A percentile compares a stretch with the other conserved stretches of the same genome.
Conservation (phyloP, 1,284 basidiomycete genomes). For the Ustilago nuda region DNA sequence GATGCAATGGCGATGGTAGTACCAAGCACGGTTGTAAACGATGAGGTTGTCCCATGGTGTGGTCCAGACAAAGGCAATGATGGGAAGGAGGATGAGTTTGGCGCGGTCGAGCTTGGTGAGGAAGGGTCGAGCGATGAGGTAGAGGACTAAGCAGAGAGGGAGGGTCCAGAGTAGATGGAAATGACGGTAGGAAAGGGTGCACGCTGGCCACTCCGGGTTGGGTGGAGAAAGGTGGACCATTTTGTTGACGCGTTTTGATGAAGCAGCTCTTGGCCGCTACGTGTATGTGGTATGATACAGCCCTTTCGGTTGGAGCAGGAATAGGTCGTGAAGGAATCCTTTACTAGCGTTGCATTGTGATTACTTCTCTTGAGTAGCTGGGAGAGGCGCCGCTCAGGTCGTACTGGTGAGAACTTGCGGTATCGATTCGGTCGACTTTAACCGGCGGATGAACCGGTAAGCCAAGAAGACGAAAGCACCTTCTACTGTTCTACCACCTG, state of each 20-base stretch:
- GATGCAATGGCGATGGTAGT: slow-evolving; percentile 59
- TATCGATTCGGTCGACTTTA: background rate
- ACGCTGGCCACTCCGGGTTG: slow-evolving; percentile 40
- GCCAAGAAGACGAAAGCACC: too few species aligned
- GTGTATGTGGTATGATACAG: background rate
- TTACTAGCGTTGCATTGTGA: background rate
- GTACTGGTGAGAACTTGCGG: background rate
- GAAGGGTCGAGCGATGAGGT: slow-evolving; percentile 49
- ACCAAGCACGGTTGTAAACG: slow-evolving; percentile 60
- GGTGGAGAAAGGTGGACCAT: slow-evolving; percentile 22
- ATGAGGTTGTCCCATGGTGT: slow-evolving; percentile 64
- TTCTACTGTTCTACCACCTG: background rate
- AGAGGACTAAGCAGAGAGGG: slow-evolving; percentile 52
- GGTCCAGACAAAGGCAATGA: slow-evolving; percentile 64
- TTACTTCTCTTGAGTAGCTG: background rate
- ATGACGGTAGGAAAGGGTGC: slow-evolving; percentile 56
- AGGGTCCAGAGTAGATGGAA: slow-evolving; percentile 62
- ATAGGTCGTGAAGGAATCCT: background rate
- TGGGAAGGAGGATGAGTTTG: slow-evolving; percentile 58
- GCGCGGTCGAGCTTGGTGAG: slow-evolving; percentile 57
- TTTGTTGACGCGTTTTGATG: background rate
- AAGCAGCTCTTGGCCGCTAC: background rate
- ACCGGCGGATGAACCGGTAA: background rate
- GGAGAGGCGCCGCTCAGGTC: background rate
- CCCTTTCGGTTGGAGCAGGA: background rate